Evolutionary conservation across 495 filamentous ascomycete species (phyloP).

Genomic region (Xanthoparmelia taractica): DNA sequence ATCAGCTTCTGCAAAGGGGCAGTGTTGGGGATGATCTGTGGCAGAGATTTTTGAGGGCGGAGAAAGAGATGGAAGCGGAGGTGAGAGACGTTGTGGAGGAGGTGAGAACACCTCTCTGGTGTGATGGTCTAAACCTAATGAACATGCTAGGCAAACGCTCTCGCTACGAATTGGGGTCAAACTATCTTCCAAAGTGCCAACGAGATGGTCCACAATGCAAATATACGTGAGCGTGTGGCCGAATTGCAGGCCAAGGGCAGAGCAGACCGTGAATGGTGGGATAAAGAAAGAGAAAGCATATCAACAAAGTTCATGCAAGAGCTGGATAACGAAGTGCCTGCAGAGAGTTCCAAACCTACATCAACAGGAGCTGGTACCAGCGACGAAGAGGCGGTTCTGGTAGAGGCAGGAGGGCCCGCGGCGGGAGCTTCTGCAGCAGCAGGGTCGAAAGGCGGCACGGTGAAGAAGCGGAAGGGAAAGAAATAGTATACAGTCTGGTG

Average conservation of each 20-base stretch:
- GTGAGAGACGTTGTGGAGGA: constrained; percentile 87
- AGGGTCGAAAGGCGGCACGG: constrained; percentile 43
- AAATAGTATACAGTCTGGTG: background rate
- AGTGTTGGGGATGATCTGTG: constrained; percentile 94
- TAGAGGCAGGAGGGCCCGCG: constrained; percentile 60
- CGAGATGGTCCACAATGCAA: constrained; percentile 65
- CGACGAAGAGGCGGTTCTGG: constrained; percentile 83
- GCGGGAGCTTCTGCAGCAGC: constrained; percentile 29
- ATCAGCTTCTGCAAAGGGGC: constrained; percentile 73
- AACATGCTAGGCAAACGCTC: constrained; percentile 66
- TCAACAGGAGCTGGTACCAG: constrained; percentile 38
- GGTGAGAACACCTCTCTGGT: constrained; percentile 41
- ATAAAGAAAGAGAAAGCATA: constrained; percentile 66
- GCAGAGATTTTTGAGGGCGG: constrained; percentile 82
- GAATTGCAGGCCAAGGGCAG: constrained; percentile 59
- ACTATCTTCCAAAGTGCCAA: constrained; percentile 92
- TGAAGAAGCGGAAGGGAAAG: constrained; percentile 48
- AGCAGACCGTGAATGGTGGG: constrained; percentile 84
- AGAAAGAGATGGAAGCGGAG: constrained; percentile 97
- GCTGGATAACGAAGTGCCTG: constrained; percentile 47
- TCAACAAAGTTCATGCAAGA: constrained; percentile 79
- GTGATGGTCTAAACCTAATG: constrained; percentile 7
- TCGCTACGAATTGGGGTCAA: constrained; percentile 79
- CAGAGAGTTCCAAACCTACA: constrained; percentile 22
- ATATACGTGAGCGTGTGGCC: constrained; percentile 52